Evolutionary conservation across 2,329 filamentous ascomycete genomes (phyloP).

Genomic region (Calonectria ilicicola): DNA sequence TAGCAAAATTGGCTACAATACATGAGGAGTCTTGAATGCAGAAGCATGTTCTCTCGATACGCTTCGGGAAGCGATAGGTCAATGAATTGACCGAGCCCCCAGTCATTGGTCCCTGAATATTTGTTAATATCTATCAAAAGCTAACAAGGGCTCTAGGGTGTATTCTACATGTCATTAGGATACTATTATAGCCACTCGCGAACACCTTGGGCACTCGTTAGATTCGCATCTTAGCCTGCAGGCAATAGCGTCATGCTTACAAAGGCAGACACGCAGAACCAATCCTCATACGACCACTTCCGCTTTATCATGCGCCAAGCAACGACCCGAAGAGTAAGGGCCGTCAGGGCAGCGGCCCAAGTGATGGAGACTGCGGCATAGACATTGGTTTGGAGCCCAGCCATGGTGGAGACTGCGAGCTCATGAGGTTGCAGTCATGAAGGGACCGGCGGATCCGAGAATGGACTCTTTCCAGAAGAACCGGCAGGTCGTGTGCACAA

Average conservation of each 20-base stretch:
- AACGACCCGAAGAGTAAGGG: constrained; percentile 30
- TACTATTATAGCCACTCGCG: constrained; percentile 31
- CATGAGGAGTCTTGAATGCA: constrained; percentile 26
- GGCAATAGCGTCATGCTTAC: constrained; percentile 6
- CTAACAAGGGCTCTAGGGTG: background rate
- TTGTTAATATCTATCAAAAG: background rate
- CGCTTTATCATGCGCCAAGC: constrained; percentile 38
- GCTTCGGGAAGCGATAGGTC: constrained; percentile 17
- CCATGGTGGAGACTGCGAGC: constrained; percentile 28
- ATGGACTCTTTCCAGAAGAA: no score
- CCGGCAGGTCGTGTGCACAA: background rate
- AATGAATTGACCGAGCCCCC: constrained; percentile 31
- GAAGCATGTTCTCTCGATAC: background rate
- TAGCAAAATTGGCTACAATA: constrained; percentile 39
- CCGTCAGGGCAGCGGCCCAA: constrained; percentile 35
- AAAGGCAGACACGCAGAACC: constrained; percentile 34
- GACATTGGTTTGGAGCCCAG: constrained; percentile 37
- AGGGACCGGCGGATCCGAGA: background rate
- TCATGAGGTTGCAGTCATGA: constrained; percentile 15
- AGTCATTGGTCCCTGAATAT: constrained; percentile 25
- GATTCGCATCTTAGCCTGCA: background rate
- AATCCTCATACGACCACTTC: constrained; percentile 40
- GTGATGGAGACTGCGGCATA: constrained; percentile 34
- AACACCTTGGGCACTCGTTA: constrained; percentile 20
- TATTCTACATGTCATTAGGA: constrained; percentile 33